phyloP scores from a whole-genome alignment of 768 basidiomycete species.

The Pleurotus tuoliensis region DNA sequence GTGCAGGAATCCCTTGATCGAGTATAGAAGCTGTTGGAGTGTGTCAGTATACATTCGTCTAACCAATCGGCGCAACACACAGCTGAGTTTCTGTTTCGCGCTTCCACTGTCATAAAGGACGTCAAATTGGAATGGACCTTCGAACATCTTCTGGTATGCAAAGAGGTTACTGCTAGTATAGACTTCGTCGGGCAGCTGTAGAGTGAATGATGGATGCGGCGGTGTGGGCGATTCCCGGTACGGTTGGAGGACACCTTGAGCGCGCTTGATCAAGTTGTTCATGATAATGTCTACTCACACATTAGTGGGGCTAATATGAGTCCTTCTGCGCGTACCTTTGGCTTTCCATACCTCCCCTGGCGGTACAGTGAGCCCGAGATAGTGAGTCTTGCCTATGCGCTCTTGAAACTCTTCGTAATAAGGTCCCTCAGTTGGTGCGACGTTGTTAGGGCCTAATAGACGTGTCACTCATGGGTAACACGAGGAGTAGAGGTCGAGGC shows the following conservation, averaged over 20 bases:
- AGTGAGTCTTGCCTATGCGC: constrained; percentile 68
- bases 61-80: constrained; percentile 37
- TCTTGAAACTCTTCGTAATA: constrained; percentile 55
- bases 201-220: constrained; percentile 80
- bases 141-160: constrained; percentile 83
- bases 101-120: constrained; percentile 82
- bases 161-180: constrained; percentile 74
- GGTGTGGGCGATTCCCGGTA: constrained; percentile 47
- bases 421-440: constrained; percentile 47
- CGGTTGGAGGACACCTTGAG: constrained; percentile 47
- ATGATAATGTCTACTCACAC: constrained; percentile 52
- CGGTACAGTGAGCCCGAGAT: constrained; percentile 56
- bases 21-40: constrained; percentile 50
- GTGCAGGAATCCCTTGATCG: constrained; percentile 65
- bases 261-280: constrained; percentile 54
- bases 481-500: too few species aligned
- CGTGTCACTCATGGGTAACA: neutral
- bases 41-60: neutral
- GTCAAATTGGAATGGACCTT: constrained; percentile 86
- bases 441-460: constrained; percentile 52
- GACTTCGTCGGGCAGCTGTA: constrained; percentile 74
- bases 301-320: neutral
- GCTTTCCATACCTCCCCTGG: constrained; percentile 79
- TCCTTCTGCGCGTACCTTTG: constrained; percentile 46
- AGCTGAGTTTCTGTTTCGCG: constrained; percentile 55